phyloP scores from a whole-genome alignment of 139 green algal genomes.

The Ettlia oleoabundans region DNA sequence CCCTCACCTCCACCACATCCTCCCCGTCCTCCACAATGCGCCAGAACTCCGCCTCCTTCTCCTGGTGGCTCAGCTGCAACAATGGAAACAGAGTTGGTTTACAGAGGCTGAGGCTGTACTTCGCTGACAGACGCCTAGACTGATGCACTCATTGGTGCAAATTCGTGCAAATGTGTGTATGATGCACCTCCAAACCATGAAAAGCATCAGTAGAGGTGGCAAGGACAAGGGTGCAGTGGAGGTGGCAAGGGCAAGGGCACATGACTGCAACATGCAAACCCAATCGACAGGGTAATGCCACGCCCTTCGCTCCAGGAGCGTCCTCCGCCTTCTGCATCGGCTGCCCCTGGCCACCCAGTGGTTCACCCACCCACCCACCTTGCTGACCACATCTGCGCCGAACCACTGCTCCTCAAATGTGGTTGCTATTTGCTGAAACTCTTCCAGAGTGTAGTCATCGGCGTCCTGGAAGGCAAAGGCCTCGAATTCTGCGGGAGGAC shows the following conservation, averaged over 20 bases:
- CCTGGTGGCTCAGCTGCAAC: constrained; percentile 38
- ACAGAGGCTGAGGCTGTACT: too few relatives aligned
- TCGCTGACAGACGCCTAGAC: too few relatives aligned
- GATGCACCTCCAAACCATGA: not conserved
- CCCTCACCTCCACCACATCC: constrained; percentile 76
- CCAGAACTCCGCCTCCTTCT: constrained; percentile 93
- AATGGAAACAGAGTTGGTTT: not conserved
- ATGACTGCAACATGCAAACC: too few relatives aligned
- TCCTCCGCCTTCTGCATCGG: too few relatives aligned
- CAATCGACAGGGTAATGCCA: too few relatives aligned
- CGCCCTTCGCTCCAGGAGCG: too few relatives aligned
- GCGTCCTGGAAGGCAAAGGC: constrained; percentile 56
- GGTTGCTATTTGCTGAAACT: constrained; percentile 65
- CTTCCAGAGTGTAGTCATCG: constrained; percentile 67
- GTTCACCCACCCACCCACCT: constrained; percentile 10
- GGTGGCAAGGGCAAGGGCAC: not conserved
- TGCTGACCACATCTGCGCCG: constrained; percentile 6
- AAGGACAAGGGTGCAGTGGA: not conserved
- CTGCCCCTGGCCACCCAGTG: too few relatives aligned
- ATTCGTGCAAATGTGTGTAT: not conserved
- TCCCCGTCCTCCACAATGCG: constrained; percentile 83
- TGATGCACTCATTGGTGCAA: too few relatives aligned
- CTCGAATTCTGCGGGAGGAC: constrained; percentile 22
- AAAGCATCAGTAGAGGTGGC: not conserved
- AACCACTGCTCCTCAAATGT: constrained; percentile 65